Evolutionary conservation across 2,329 filamentous ascomycete genomes (phyloP), one percentile per base, ranked within the genome.

Genomic region (Coniella lustricola): DNA sequence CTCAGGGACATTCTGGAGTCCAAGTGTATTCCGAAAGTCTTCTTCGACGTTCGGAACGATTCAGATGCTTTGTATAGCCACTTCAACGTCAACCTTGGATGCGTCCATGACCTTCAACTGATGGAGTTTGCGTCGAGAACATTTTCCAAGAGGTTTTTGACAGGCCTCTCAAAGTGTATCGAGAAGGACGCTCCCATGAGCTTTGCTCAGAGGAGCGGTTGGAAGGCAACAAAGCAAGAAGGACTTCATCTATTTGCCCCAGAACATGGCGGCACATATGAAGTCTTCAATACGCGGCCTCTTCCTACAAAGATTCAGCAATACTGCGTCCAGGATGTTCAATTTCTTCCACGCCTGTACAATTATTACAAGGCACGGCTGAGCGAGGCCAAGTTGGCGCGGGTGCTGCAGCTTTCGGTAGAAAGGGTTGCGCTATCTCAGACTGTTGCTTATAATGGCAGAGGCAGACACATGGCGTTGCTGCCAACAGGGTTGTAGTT

Each of bases 1-100:
- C 25, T 72, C 1, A 68, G 69, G 51, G 38, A 41, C 0, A 66
- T 81, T 9, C 58, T 81, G 1, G 71, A 81, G 58, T 67, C 64
- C 0, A 7, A 52, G 0, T 8, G 40, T 0, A 69, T 74, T 14
- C 59, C 62, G 0, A 81, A 82, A 54, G 71, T 74, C 25, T 69
- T 82, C 51, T 82, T 80, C 55, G 78, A 83, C 51, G 65, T 82
- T 14, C 73, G 77, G 2, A 76, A 75, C 53, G 76, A 81, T 55
- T 76, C 78, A 0, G 73, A 81, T 54, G 76, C 77, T 0, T 60
- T 83, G 0, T 77, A 66, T 56, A 57, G 37, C 38, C 71, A 68
- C 31, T 79, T 63, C 52, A 35, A 56, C 0, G 64, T 82, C 51
- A 20, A 48, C 0, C 55, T 82, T 0, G 50, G 54, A 0, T 70